Evolutionary conservation across 1,284 basidiomycete genomes (phyloP).

Genomic region (Cutaneotrichosporon mucoides): DNA sequence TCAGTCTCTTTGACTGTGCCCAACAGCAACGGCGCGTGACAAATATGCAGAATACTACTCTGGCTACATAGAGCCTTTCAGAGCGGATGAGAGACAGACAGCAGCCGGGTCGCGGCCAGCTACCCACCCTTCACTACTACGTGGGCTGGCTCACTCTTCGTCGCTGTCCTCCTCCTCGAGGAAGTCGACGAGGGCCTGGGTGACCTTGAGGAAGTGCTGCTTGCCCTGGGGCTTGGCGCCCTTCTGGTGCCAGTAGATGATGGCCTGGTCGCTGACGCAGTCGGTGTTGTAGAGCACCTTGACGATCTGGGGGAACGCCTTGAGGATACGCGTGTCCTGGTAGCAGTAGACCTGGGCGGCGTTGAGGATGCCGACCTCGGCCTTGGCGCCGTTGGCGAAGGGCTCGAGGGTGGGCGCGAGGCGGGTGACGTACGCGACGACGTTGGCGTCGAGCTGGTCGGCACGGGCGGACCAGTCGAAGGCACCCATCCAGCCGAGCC

Average conservation of each 20-base stretch:
- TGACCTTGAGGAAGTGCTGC: constrained; percentile 87
- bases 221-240: constrained; percentile 91
- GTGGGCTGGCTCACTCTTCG: constrained; percentile 24
- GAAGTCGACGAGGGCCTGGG: constrained; percentile 77
- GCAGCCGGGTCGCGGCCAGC: no score
- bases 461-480: constrained; percentile 82
- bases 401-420: constrained; percentile 78
- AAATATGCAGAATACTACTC: no score
- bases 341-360: constrained; percentile 91
- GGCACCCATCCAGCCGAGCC: constrained; percentile 80
- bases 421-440: constrained; percentile 75
- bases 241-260: constrained; percentile 96
- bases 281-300: constrained; percentile 95
- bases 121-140: no score
- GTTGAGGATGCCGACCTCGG: constrained; percentile 87
- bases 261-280: constrained; percentile 88
- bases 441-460: constrained; percentile 82
- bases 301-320: constrained; percentile 86
- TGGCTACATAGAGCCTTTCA: no score
- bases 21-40: no score
- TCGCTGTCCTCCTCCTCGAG: constrained; percentile 46
- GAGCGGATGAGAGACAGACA: no score
- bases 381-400: constrained; percentile 80
- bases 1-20: no score
- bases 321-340: constrained; percentile 88